These are phyloP conservation scores for Penicillium malachiteum DNA, from an alignment of 495 filamentous ascomycete species.

Conservation along the genomic window DNA sequence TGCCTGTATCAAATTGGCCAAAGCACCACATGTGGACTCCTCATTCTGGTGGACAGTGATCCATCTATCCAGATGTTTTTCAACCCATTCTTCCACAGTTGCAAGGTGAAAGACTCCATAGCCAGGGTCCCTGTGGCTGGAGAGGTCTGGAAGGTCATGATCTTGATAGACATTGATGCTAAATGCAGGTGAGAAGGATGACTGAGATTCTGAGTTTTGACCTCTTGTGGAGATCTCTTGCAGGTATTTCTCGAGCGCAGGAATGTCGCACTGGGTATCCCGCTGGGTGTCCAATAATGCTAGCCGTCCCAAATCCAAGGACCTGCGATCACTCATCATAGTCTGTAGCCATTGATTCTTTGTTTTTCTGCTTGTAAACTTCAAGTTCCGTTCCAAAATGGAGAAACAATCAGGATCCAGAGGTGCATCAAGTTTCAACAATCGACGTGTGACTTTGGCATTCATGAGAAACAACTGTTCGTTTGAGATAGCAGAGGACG, in stretches of 20 bases:
- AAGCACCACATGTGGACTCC: conserved; percentile 22
- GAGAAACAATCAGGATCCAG: not conserved
- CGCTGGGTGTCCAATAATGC: too few relatives aligned
- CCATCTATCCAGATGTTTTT: conserved; percentile 35
- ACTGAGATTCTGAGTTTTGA: too few relatives aligned
- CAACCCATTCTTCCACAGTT: conserved; percentile 40
- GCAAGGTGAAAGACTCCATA: not conserved
- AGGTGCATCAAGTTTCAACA: conserved; percentile 39
- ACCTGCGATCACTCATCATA: not conserved
- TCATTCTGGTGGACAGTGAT: conserved; percentile 20
- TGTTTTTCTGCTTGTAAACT: not conserved
- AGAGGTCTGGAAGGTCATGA: too few relatives aligned
- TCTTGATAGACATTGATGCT: too few relatives aligned
- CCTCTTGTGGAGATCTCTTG: too few relatives aligned
- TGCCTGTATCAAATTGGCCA: conserved; percentile 24
- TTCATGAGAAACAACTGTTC: conserved; percentile 46
- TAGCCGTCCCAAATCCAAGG: too few relatives aligned
- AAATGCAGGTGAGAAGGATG: too few relatives aligned
- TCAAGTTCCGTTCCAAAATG: not conserved
- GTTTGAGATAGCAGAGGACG: conserved; percentile 10
- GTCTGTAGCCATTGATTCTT: not conserved
- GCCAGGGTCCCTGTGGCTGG: too few relatives aligned
- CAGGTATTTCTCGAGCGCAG: too few relatives aligned
- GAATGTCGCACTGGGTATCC: too few relatives aligned
- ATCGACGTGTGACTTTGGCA: conserved; percentile 49